Conservation (phyloP, 2,329 filamentous ascomycete species). For the Penicillium palitans region DNA sequence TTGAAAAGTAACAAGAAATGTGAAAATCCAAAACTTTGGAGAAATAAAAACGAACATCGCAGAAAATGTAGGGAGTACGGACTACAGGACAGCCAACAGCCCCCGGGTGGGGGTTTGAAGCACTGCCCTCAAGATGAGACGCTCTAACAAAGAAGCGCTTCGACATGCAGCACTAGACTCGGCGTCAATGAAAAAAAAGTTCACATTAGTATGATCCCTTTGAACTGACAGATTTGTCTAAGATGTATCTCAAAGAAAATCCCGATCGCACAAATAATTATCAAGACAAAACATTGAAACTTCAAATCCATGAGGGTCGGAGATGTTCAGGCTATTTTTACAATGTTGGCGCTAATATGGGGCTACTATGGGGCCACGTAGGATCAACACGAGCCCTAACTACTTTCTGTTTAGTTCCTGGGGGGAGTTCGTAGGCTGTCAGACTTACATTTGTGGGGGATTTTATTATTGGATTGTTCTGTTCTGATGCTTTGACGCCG, state of each 20-base stretch:
- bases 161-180: background rate
- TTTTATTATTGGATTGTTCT: slow-evolving; percentile 1
- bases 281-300: background rate
- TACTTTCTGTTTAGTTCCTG: background rate
- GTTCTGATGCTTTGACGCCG: background rate
- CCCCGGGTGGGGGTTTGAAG: slow-evolving; percentile 3
- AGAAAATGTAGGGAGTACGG: background rate
- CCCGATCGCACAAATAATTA: background rate
- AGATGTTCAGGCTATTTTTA: slow-evolving; percentile 9
- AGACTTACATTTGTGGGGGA: background rate
- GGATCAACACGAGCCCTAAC: slow-evolving; percentile 7
- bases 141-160: slow-evolving; percentile 8
- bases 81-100: background rate
- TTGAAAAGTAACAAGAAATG: background rate
- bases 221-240: background rate
- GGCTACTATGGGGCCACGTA: slow-evolving; percentile 10
- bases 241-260: background rate
- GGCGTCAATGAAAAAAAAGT: background rate
- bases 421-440: background rate
- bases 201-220: background rate
- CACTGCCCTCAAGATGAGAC: slow-evolving; percentile 7
- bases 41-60: background rate
- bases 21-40: background rate
- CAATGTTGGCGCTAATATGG: slow-evolving; percentile 1
- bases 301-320: background rate